A percentile compares a stretch with the other conserved stretches of the same genome.
phyloP scores from a whole-genome alignment of 176 grass and related monocot species.

The Cenchrus purpureus region DNA sequence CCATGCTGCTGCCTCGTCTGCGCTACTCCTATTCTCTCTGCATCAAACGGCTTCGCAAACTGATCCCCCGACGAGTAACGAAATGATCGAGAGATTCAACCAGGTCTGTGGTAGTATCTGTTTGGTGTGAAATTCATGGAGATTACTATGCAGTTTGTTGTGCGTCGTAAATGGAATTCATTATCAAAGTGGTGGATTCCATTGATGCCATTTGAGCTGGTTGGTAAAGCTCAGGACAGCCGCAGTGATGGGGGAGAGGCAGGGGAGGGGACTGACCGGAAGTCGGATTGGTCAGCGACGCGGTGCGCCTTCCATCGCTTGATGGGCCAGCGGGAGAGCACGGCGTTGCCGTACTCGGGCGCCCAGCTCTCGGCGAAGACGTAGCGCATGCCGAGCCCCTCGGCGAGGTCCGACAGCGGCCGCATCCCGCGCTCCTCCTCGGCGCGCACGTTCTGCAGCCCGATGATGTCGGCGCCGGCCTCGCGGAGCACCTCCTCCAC shows the following conservation, averaged over 20 bases:
- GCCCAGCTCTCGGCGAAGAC: constrained; percentile 99
- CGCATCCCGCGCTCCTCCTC: constrained; percentile 93
- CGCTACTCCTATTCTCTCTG: not conserved
- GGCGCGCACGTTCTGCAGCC: constrained; percentile 87
- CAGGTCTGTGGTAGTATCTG: not conserved
- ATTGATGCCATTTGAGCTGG: constrained; percentile 20
- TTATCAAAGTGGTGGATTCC: not conserved
- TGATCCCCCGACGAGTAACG: not conserved
- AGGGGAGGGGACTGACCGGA: constrained; percentile 47
- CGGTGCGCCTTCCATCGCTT: constrained; percentile 77
- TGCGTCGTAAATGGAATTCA: constrained; percentile 19
- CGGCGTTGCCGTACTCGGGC: constrained; percentile 91
- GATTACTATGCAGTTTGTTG: not conserved
- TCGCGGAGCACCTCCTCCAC: constrained; percentile 87
- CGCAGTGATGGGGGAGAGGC: not conserved
- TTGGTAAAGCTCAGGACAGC: constrained; percentile 1
- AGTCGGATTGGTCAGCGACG: constrained; percentile 80
- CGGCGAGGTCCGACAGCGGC: constrained; percentile 84
- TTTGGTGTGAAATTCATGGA: not conserved
- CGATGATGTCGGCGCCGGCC: constrained; percentile 82
- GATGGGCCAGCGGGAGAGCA: constrained; percentile 96
- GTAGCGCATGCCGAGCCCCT: constrained; percentile 86
- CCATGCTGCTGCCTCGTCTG: not conserved
- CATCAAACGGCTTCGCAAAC: not conserved
- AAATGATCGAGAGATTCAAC: not conserved